These are phyloP conservation scores for Cordyceps cateniannulata DNA, from an alignment of 2,329 filamentous ascomycete species.

Conservation along the genomic window DNA sequence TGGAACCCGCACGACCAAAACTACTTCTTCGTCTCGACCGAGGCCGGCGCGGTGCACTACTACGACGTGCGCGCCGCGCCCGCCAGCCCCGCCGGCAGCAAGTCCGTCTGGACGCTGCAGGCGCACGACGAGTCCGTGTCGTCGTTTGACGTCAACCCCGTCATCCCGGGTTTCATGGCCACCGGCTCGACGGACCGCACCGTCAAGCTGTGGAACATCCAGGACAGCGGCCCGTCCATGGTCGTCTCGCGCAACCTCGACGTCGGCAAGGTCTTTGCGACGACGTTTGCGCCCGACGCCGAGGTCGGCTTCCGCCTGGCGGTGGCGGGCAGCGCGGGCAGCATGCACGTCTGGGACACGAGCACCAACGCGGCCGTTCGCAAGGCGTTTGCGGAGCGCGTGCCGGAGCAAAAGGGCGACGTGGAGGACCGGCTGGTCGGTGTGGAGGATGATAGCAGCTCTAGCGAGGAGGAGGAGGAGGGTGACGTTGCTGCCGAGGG, in stretches of 20 bases:
- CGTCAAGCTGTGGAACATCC: conserved; percentile 95
- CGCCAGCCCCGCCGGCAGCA: conserved; percentile 64
- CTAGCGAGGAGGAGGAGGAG: conserved; percentile 51
- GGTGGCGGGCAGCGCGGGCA: conserved; percentile 90
- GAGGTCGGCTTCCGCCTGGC: conserved; percentile 89
- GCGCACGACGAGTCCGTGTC: conserved; percentile 91
- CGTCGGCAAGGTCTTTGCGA: conserved; percentile 90
- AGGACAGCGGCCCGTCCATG: conserved; percentile 73
- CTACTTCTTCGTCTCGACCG: conserved; percentile 92
- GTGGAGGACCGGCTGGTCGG: conserved; percentile 73
- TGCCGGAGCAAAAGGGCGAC: conserved; percentile 48
- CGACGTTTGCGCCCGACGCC: conserved; percentile 80
- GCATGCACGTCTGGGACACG: conserved; percentile 93
- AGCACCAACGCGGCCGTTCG: conserved; percentile 85
- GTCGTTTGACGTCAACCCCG: conserved; percentile 84
- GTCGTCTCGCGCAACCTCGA: conserved; percentile 88
- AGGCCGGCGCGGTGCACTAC: conserved; percentile 85
- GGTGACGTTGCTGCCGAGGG: conserved; percentile 42
- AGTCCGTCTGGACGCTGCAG: conserved; percentile 89
- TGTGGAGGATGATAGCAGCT: conserved; percentile 61
- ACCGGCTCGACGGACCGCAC: conserved; percentile 92
- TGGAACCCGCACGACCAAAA: conserved; percentile 94
- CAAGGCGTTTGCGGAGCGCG: conserved; percentile 68
- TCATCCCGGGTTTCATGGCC: conserved; percentile 86
- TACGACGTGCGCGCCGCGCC: conserved; percentile 79